phyloP scores from a whole-genome alignment of 139 green algal species.

The Ostreobium quekettii region DNA sequence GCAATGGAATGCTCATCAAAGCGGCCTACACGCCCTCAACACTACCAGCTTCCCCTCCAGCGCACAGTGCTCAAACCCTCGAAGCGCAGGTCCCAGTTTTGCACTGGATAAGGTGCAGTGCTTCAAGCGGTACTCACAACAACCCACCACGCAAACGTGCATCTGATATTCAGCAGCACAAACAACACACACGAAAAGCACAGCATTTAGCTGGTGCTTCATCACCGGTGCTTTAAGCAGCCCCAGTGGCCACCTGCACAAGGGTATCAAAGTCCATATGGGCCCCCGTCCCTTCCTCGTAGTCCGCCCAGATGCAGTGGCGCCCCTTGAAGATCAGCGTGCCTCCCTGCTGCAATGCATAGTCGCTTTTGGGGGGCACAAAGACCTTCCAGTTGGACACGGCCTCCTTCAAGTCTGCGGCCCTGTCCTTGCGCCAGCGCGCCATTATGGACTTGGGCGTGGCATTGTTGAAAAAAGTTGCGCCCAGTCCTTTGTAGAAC shows the following conservation, averaged over 20 bases:
- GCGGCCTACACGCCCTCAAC: too few species aligned
- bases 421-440: constrained; percentile 18
- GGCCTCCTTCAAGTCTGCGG: constrained; percentile 23
- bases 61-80: too few species aligned
- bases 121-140: too few species aligned
- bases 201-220: too few species aligned
- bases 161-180: too few species aligned
- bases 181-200: too few species aligned
- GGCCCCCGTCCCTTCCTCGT: constrained; percentile 24
- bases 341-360: constrained; percentile 32
- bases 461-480: constrained; percentile 24
- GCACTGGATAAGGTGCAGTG: too few species aligned
- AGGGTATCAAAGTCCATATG: constrained; percentile 25
- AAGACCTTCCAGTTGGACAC: constrained; percentile 33
- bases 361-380: constrained; percentile 29
- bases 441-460: constrained; percentile 24
- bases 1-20: too few species aligned
- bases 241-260: neutral
- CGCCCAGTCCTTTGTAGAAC: constrained; percentile 24
- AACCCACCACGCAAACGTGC: too few species aligned
- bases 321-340: constrained; percentile 28
- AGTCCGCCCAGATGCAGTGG: constrained; percentile 20
- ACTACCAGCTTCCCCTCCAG: too few species aligned
- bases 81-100: too few species aligned
- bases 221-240: too few species aligned